Evolutionary conservation across 2,329 filamentous ascomycete species (phyloP).

Genomic region (Pseudopyrenochaeta lycopersici): DNA sequence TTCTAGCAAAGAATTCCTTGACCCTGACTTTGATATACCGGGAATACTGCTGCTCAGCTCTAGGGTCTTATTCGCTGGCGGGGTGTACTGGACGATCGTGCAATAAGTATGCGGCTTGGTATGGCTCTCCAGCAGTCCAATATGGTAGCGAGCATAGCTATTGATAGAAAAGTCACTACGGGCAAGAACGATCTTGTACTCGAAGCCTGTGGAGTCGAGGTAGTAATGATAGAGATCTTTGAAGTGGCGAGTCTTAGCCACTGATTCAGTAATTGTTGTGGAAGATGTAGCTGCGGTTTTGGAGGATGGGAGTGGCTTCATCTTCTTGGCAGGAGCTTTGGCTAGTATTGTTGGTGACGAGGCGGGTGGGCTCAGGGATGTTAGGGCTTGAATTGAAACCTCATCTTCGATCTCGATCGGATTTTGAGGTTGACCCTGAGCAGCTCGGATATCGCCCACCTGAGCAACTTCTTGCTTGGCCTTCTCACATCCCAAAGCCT

Average conservation of each 20-base stretch:
- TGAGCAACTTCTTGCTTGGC: constrained; percentile 26
- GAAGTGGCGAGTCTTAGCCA: constrained; percentile 47
- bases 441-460: constrained; percentile 6
- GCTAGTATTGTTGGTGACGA: background rate
- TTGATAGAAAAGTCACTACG: constrained; percentile 60
- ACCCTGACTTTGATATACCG: background rate
- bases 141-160: constrained; percentile 63
- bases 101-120: constrained; percentile 42
- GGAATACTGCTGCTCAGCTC: background rate
- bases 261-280: background rate
- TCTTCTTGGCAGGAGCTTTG: background rate
- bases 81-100: constrained; percentile 36
- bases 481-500: constrained; percentile 31
- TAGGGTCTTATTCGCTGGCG: constrained; percentile 10
- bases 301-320: background rate
- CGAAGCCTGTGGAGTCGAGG: constrained; percentile 68
- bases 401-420: constrained; percentile 3
- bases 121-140: constrained; percentile 46
- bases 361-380: background rate
- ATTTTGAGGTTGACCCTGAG: background rate
- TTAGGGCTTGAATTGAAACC: background rate
- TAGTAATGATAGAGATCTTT: constrained; percentile 68
- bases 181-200: constrained; percentile 69
- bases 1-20: background rate
- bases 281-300: background rate